A percentile compares a stretch with the other conserved stretches of the same genome.
Conservation (phyloP, 2,329 filamentous ascomycete genomes). For the Trichoderma lentiforme region DNA sequence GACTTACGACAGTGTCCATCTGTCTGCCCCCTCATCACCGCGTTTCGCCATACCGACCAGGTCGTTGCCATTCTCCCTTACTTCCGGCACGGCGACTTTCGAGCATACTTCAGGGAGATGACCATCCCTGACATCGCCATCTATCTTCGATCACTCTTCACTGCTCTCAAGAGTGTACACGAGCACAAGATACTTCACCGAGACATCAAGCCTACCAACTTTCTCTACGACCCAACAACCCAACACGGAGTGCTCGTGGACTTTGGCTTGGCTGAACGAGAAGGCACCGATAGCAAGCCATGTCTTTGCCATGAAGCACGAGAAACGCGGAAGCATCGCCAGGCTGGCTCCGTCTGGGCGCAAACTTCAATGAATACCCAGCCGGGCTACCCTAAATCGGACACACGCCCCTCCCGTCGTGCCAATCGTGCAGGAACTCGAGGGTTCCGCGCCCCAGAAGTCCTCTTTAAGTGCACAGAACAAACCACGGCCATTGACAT, state of each 20-base stretch:
- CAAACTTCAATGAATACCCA: constrained; percentile 49
- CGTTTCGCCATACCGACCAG: constrained; percentile 92
- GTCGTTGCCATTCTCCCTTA: constrained; percentile 93
- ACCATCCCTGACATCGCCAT: constrained; percentile 79
- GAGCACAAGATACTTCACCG: constrained; percentile 81
- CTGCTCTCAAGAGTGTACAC: constrained; percentile 80
- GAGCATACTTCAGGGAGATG: constrained; percentile 90
- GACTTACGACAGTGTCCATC: constrained; percentile 79
- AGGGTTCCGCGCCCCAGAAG: constrained; percentile 93
- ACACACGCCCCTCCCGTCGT: constrained; percentile 80
- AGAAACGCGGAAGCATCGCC: constrained; percentile 57
- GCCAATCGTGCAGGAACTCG: constrained; percentile 93
- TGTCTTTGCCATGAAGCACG: constrained; percentile 74
- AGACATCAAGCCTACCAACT: constrained; percentile 97
- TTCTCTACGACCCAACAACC: constrained; percentile 80
- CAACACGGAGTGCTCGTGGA: constrained; percentile 92
- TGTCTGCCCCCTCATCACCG: constrained; percentile 93
- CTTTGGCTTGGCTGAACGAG: constrained; percentile 90
- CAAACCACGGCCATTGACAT: constrained; percentile 94
- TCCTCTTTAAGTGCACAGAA: constrained; percentile 93
- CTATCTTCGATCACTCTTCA: constrained; percentile 87
- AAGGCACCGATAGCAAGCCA: constrained; percentile 71
- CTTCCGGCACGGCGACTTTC: constrained; percentile 92
- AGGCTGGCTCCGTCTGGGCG: constrained; percentile 58
- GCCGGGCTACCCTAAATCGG: constrained; percentile 79